Evolutionary conservation across 2,329 filamentous ascomycete genomes (phyloP).

Genomic region (Zymoseptoria ardabiliae): DNA sequence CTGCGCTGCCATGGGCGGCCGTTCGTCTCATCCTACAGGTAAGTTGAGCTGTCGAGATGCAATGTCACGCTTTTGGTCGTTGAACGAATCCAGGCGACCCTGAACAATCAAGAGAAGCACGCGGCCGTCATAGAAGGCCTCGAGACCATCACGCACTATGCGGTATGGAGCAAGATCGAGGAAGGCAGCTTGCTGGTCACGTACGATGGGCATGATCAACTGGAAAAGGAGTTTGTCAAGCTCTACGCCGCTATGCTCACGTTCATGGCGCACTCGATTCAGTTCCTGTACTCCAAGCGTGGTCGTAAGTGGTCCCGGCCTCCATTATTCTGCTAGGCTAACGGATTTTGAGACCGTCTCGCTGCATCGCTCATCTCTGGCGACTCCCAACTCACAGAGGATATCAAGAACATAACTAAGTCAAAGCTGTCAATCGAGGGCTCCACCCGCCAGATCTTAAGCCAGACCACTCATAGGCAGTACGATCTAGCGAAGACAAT

Average conservation of each 20-base stretch:
- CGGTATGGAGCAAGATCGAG: not conserved
- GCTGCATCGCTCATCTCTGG: not conserved
- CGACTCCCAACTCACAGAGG: not conserved
- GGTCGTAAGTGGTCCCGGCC: not conserved
- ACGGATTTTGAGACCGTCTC: not conserved
- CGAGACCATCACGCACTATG: not conserved
- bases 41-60: not conserved
- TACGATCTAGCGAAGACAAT: not conserved
- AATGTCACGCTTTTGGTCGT: not conserved
- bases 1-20: conserved; percentile 30
- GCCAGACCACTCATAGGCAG: not conserved
- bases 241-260: not conserved
- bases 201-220: not conserved
- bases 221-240: not conserved
- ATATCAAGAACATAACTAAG: not conserved
- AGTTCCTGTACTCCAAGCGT: not conserved
- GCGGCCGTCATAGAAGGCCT: not conserved
- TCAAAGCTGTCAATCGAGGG: not conserved
- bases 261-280: not conserved
- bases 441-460: not conserved
- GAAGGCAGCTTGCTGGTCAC: not conserved
- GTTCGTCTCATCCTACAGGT: conserved; percentile 25
- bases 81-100: not conserved
- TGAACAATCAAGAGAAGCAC: not conserved
- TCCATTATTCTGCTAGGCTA: not conserved